phyloP scores from a whole-genome alignment of 495 filamentous ascomycete genomes.

The Cercophora scortea region DNA sequence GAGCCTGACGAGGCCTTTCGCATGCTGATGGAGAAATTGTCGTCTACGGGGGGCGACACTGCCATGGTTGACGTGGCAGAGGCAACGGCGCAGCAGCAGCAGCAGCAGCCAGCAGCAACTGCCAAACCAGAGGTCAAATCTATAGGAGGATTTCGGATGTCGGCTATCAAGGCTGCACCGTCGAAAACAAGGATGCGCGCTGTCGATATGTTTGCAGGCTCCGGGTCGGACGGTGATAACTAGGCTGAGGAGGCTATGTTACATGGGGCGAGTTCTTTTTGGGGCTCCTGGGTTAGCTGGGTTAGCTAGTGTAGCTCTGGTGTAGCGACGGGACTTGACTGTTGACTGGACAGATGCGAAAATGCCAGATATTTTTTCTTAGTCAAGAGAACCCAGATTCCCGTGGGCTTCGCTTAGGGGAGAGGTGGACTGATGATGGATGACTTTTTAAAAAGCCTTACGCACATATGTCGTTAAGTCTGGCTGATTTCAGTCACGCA shows the following conservation, averaged over 20 bases:
- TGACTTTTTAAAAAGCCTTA: too few relatives aligned
- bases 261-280: too few relatives aligned
- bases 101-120: constrained; percentile 9
- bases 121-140: constrained; percentile 11
- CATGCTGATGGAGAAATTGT: neutral
- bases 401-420: too few relatives aligned
- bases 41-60: constrained; percentile 3
- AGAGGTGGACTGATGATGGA: too few relatives aligned
- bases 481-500: too few relatives aligned
- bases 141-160: constrained; percentile 19
- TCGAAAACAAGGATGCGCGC: constrained; percentile 63
- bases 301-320: too few relatives aligned
- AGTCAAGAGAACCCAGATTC: too few relatives aligned
- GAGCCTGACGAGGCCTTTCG: constrained; percentile 15
- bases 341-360: too few relatives aligned
- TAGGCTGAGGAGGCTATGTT: constrained; percentile 3
- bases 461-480: too few relatives aligned
- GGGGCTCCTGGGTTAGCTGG: too few relatives aligned
- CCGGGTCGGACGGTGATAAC: constrained; percentile 33
- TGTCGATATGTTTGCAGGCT: constrained; percentile 89
- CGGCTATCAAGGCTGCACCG: constrained; percentile 18
- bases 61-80: constrained; percentile 1
- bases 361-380: too few relatives aligned
- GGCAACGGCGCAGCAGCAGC: constrained; percentile 6
- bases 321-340: too few relatives aligned